These are phyloP conservation scores for Sclerotinia sclerotiorum DNA, from an alignment of 2,329 filamentous ascomycete genomes.

Conservation along the genomic window DNA sequence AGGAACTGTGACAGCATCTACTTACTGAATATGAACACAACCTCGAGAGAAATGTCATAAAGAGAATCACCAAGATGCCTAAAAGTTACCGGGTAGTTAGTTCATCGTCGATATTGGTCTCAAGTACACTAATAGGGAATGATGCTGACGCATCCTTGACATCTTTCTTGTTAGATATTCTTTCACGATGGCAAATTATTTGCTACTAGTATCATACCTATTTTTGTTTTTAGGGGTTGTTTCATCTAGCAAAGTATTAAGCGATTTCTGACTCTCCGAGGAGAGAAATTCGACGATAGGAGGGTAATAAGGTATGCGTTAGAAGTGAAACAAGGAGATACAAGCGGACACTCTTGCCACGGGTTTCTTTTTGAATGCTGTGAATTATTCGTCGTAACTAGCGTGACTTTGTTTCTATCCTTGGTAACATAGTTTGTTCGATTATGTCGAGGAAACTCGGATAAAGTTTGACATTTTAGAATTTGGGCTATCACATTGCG, in stretches of 20 bases:
- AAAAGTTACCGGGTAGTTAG: slow-evolving; percentile 48
- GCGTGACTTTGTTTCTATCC: too few species aligned
- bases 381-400: neutral
- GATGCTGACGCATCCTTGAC: too few species aligned
- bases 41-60: slow-evolving; percentile 41
- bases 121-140: neutral
- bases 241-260: too few species aligned
- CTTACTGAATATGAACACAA: slow-evolving; percentile 32
- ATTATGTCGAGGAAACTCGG: too few species aligned
- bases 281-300: neutral
- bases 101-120: neutral
- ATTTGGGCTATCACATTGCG: too few species aligned
- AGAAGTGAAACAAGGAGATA: neutral
- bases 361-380: too few species aligned
- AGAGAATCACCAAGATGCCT: slow-evolving; percentile 52
- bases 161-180: too few species aligned
- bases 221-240: neutral
- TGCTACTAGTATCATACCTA: neutral
- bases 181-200: too few species aligned
- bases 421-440: too few species aligned
- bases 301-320: too few species aligned
- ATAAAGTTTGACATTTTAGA: too few species aligned
- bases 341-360: neutral
- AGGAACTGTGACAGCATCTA: slow-evolving; percentile 34
- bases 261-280: neutral